Evolutionary conservation across 495 filamentous ascomycete genomes (phyloP), one percentile per base, ranked within the genome.

Genomic region (Sphaerosporella brunnea): DNA sequence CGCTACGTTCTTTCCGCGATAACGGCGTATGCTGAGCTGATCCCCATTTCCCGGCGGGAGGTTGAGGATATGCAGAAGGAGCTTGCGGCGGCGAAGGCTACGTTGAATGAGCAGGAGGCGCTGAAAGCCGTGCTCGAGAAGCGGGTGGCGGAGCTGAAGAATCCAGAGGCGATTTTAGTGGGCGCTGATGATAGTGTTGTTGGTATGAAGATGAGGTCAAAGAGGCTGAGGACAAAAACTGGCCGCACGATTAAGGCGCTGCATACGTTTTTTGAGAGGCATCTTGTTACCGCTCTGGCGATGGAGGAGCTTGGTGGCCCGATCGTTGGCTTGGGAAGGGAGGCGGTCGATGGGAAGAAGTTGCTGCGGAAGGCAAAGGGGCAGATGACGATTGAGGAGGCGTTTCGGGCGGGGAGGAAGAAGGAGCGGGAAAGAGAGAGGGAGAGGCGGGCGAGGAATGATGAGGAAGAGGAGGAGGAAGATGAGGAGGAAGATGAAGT

Each of bases 291-390:
- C 20, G 9, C 13, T 19, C 24, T 43, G 40, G 40, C 24, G 19
- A 26, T 82, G 0, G 86, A 94, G 65, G 81, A 84, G 55, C 68
- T 84, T 8, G 86, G 86, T 3, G 86, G 86, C 0, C 85, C 86
- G 0, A 77, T 84, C 4, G 82, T 87, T 0, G 86, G 86, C 78
- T 84, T 52, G 40, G 40, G 21, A 10, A 26, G 5, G 19, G 40
- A 43, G 23, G 15, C 3, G 5, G 39, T 23, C 10, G 64, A 75
- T 36, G 62, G 77, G 23, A 42, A 25, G 20, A 8, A 11, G 18
- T 75, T 45, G 66, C 65, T 5, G 69, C 84, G 36, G 73, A 75
- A 45, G 73, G 75, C 7, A 82, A 68, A 68, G 40, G 65, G 71
- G 19, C 82, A 87, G 54, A 70, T 73, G 35, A 71, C 78, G 8